Base-by-base conservation (phyloP, 768 basidiomycete genomes). In the Hydnomerulius pinastri region DNA sequence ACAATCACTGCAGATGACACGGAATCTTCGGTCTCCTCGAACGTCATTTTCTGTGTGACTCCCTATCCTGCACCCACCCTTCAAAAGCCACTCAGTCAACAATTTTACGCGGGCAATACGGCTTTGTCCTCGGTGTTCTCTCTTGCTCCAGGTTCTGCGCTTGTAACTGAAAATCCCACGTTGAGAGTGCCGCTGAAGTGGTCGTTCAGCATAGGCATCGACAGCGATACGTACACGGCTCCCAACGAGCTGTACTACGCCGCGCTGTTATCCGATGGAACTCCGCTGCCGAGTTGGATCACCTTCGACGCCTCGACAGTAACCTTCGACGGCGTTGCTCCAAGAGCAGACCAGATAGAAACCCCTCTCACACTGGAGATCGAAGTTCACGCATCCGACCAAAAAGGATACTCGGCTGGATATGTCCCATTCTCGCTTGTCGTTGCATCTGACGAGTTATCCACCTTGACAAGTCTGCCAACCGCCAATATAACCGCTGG, bases 171-270 rank as follows among this genome's bases (percentile, higher is more conserved):
- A 39, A 73, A 69, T 42, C 85, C 85, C 47, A 73, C 77, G 42
- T 64, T 97, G 48, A 76, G 92, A 43, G 80, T 96, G 9, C 92
- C 92, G 1, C 81, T 81, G 6, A 68, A 73, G 38, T 96, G 93
- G 92, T 90, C 90, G 1, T 98, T 96, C 71, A 92, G 90, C 60
- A 79, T 98, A 50, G 95, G 94, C 12, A 82, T 97, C 58, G 70
- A 83, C 43, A 73, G 79, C 51, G 72, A 78, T 29, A 93, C 89
- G 2, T 86, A 84, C 66, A 51, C 63, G 2, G 71, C 78, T 25
- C 50, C 67, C 39, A 69, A 77, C 28, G 71, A 70, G 23, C 58
- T 90, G 32, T 86, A 64, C 62, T 93, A 94, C 61, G 74, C 77
- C 9, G 83, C 85, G 23, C 74, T 79, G 28, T 79, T 80, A 60